These are phyloP conservation scores for Candida nanaspora DNA, from an alignment of 805 yeast species.

Conservation along the genomic window DNA sequence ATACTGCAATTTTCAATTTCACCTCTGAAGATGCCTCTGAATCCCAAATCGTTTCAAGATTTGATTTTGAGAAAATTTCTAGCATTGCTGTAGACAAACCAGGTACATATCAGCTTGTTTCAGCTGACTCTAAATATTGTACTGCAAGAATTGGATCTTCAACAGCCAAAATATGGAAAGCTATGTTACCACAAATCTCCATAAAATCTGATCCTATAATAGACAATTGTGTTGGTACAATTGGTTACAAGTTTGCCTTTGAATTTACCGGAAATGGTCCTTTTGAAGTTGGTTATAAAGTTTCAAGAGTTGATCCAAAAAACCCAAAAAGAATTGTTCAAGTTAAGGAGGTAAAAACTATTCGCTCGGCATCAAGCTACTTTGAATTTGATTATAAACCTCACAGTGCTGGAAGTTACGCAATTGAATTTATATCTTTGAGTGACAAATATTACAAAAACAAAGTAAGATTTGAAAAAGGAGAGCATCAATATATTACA, in stretches of 20 bases:
- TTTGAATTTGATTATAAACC: conserved; percentile 64
- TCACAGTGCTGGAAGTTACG: conserved; percentile 71
- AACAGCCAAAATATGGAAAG: conserved; percentile 37
- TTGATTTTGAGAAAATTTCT: conserved; percentile 20
- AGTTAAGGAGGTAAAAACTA: conserved; percentile 17
- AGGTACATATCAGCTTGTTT: conserved; percentile 56
- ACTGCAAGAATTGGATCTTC: conserved; percentile 59
- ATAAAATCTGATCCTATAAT: conserved; percentile 52
- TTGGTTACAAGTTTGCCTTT: conserved; percentile 66
- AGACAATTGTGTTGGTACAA: conserved; percentile 89
- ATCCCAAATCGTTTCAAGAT: conserved; percentile 14
- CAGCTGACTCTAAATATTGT: conserved; percentile 57
- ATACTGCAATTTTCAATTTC: conserved; percentile 29
- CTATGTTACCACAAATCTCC: conserved; percentile 32
- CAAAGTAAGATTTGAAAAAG: conserved; percentile 22
- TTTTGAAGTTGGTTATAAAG: conserved; percentile 56
- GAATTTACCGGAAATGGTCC: conserved; percentile 81
- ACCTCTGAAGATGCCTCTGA: conserved; percentile 19
- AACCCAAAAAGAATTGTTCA: conserved; percentile 15
- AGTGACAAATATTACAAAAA: conserved; percentile 54
- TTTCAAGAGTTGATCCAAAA: conserved; percentile 45
- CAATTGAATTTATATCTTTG: conserved; percentile 58
- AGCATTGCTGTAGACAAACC: conserved; percentile 41
- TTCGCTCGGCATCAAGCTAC: conserved; percentile 25
- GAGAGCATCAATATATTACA: conserved; percentile 52